Evolutionary conservation across 805 yeast species (phyloP).

Genomic region (Diddensiella caesifluorescens): DNA sequence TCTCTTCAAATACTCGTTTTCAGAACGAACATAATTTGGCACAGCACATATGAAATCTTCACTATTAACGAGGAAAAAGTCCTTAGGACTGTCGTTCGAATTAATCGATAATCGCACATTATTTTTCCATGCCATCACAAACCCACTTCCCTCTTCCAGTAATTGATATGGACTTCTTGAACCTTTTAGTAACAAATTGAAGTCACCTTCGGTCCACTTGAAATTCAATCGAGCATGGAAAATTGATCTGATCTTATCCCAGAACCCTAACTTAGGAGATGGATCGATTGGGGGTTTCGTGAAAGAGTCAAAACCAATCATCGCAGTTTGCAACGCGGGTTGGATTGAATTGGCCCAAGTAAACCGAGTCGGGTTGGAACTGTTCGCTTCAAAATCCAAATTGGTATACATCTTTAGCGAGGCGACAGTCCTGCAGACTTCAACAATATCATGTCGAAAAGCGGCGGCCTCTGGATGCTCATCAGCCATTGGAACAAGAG

Average conservation of each 20-base stretch:
- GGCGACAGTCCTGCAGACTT: slow-evolving; percentile 70
- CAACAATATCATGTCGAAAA: slow-evolving; percentile 47
- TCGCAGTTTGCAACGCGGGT: slow-evolving; percentile 76
- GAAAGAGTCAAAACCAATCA: slow-evolving; percentile 73
- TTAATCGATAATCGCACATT: slow-evolving; percentile 58
- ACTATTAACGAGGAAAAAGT: slow-evolving; percentile 60
- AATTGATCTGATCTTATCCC: slow-evolving; percentile 81
- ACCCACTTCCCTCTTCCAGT: slow-evolving; percentile 66
- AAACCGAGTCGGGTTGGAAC: slow-evolving; percentile 56
- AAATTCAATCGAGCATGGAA: slow-evolving; percentile 67
- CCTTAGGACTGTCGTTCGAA: slow-evolving; percentile 59
- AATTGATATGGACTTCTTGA: slow-evolving; percentile 74
- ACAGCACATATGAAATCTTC: slow-evolving; percentile 61
- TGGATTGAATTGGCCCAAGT: slow-evolving; percentile 84
- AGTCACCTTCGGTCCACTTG: slow-evolving; percentile 43
- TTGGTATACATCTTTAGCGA: slow-evolving; percentile 68
- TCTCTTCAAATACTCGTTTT: slow-evolving; percentile 25
- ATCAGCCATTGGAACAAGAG: slow-evolving; percentile 44
- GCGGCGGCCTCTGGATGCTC: slow-evolving; percentile 30
- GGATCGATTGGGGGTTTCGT: slow-evolving; percentile 89
- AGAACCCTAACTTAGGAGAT: slow-evolving; percentile 76
- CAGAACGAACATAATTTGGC: slow-evolving; percentile 61
- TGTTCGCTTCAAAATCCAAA: slow-evolving; percentile 48
- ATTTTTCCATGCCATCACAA: slow-evolving; percentile 64
- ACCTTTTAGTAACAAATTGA: slow-evolving; percentile 49